Conservation (phyloP, 2,329 filamentous ascomycete species). For the Diaporthe ampelina region DNA sequence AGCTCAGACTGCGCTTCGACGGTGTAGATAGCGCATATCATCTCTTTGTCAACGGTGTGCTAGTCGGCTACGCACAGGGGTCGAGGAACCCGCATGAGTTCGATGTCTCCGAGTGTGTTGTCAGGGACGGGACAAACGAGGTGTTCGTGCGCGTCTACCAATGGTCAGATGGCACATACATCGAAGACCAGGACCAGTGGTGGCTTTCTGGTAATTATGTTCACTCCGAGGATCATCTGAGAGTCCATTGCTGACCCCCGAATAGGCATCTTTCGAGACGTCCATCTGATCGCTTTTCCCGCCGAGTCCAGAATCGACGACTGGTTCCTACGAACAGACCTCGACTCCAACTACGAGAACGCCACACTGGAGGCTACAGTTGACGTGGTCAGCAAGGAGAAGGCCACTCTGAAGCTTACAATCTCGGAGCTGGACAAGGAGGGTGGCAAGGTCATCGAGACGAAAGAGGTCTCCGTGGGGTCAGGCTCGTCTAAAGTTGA, state of each 20-base stretch:
- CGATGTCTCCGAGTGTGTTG: conserved; percentile 69
- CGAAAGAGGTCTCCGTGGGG: conserved; percentile 46
- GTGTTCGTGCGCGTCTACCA: conserved; percentile 78
- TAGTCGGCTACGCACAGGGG: conserved; percentile 78
- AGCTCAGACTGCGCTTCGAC: conserved; percentile 76
- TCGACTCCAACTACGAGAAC: conserved; percentile 66
- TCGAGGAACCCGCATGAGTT: conserved; percentile 79
- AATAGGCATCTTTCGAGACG: conserved; percentile 75
- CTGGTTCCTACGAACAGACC: conserved; percentile 66
- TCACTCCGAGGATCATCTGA: not conserved
- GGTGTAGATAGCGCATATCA: conserved; percentile 81
- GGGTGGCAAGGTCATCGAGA: conserved; percentile 51
- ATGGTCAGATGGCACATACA: conserved; percentile 77
- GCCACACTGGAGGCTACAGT: conserved; percentile 65
- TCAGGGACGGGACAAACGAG: conserved; percentile 60
- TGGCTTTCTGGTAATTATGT: conserved; percentile 67
- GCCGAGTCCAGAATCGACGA: conserved; percentile 66
- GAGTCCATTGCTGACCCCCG: not conserved
- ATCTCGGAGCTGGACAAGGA: conserved; percentile 57
- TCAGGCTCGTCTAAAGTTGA: conserved; percentile 54
- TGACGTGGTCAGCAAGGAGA: conserved; percentile 53
- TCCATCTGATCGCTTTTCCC: conserved; percentile 72
- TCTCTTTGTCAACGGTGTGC: conserved; percentile 74
- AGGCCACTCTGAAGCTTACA: conserved; percentile 56
- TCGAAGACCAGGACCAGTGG: conserved; percentile 80